Base-by-base conservation (phyloP, 2,329 filamentous ascomycete species). In the Pseudogymnoascus sp. region DNA sequence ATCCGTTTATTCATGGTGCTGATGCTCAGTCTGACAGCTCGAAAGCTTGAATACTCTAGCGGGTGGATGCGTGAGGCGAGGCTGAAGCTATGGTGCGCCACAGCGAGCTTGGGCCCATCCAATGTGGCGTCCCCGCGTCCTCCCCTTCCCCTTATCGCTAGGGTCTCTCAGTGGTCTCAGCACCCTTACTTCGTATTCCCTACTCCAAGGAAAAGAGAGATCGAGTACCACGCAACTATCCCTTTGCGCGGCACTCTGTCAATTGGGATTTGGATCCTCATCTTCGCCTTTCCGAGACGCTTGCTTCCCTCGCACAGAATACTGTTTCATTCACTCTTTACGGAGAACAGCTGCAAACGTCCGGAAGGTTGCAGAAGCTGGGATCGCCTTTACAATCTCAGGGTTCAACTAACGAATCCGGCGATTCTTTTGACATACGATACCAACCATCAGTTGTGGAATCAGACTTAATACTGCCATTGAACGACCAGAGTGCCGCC, bases 131-230 rank as follows among this genome's bases (percentile, higher is more conserved):
- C 38, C 38, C 38, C 38, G 38, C 39, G 18, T 43, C 28, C 43
- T 18, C 39, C 25, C 43, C 28, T 54, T 50, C n/a, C 43, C 43
- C 43, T 54, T 54, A 54, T 54, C 43, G 43, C 43, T 54, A 54
- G 43, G 43, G 28, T 54, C 43, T 54, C 43, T 54, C 18, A 32
- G 43, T 54, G 43, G 43, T 54, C 28, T 54, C 43, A 54, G 43
- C 43, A 54, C 43, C 43, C 43, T 25, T 54, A 54, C 32, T 54
- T 54, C 41, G 41, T 50, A 50, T 50, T 50, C 41, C 14, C 7
- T 50, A 50, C 41, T 28, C 7, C 28, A 50, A 14, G 32, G 43
- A 54, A 54, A 54, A 54, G 43, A 54, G 25, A 54, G 25, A 54
- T 54, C 43, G 43, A 54, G 28, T 54, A 54, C 43, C n/a, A 54